A percentile compares a stretch with the other conserved stretches of the same genome.
Evolutionary conservation across 2,329 filamentous ascomycete species (phyloP).

Genomic region (Ophiobolus disseminans): DNA sequence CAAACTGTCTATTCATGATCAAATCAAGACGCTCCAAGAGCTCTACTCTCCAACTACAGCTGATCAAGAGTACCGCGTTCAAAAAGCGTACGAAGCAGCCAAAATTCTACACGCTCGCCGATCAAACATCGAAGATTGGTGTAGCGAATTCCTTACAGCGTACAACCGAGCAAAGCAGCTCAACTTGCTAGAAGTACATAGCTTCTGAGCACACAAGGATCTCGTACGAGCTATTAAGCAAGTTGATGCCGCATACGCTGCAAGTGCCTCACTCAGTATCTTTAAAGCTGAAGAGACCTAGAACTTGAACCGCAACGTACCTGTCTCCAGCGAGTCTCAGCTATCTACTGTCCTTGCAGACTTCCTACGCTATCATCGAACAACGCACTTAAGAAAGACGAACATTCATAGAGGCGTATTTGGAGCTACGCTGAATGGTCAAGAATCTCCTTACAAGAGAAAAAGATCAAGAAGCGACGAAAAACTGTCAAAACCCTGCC

Average conservation of each 20-base stretch:
- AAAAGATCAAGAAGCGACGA: too few relatives aligned
- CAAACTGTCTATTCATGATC: constrained; percentile 1
- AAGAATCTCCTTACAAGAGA: too few relatives aligned
- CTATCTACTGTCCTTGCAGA: constrained; percentile 8
- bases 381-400: constrained; percentile 12
- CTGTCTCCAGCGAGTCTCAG: constrained; percentile 4
- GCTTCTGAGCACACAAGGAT: constrained; percentile 14
- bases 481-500: too few relatives aligned
- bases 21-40: constrained; percentile 11
- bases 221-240: constrained; percentile 20
- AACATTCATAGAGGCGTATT: too few relatives aligned
- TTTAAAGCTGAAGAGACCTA: constrained; percentile 14
- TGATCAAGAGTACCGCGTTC: constrained; percentile 11
- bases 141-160: constrained; percentile 13
- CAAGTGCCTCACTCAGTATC: constrained; percentile 6
- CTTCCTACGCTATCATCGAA: constrained; percentile 12
- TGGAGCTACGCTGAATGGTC: too few relatives aligned
- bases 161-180: constrained; percentile 17
- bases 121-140: constrained; percentile 11
- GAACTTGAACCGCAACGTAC: constrained; percentile 4
- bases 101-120: constrained; percentile 9
- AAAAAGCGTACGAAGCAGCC: too few relatives aligned
- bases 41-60: constrained; percentile 12
- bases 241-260: constrained; percentile 13
- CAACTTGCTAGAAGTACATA: constrained; percentile 11